Conservation (phyloP, 1,284 basidiomycete species). For the Cryptococcus sp. region DNA sequence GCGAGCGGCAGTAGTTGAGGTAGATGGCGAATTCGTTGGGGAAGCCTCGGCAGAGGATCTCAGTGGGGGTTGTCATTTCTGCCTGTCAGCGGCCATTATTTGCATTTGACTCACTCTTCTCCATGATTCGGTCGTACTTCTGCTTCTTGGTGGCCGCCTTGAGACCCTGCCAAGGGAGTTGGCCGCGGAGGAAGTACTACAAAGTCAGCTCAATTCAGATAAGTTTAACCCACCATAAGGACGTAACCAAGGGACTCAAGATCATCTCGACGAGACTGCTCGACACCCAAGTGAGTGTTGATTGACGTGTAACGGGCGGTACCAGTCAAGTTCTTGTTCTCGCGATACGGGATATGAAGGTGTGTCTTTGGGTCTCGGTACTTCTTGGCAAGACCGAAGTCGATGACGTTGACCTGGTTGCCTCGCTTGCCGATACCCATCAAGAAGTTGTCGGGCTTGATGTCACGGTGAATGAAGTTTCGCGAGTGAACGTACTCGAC, state of each 20-base stretch:
- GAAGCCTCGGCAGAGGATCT: slow-evolving; percentile 92
- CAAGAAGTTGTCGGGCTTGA: slow-evolving; percentile 99
- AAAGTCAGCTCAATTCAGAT: slow-evolving; percentile 8
- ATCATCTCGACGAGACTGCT: slow-evolving; percentile 94
- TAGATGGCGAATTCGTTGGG: slow-evolving; percentile 98
- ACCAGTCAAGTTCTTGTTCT: slow-evolving; percentile 99
- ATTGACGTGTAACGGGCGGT: slow-evolving; percentile 99
- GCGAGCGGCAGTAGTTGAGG: slow-evolving; percentile 93
- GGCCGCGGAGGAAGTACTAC: slow-evolving; percentile 91
- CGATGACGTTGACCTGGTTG: slow-evolving; percentile 99
- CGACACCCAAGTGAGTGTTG: slow-evolving; percentile 97
- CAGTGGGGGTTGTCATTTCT: slow-evolving; percentile 98
- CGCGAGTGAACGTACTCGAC: slow-evolving; percentile 99
- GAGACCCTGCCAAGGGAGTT: slow-evolving; percentile 95
- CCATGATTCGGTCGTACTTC: slow-evolving; percentile 99
- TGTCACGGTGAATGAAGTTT: slow-evolving; percentile 99
- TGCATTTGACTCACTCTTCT: slow-evolving; percentile 65
- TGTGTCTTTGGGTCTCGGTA: slow-evolving; percentile 99
- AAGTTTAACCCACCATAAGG: slow-evolving; percentile 62
- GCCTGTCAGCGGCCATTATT: slow-evolving; percentile 1
- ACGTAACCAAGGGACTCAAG: slow-evolving; percentile 95
- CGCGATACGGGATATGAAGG: slow-evolving; percentile 97
- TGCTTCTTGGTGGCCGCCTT: slow-evolving; percentile 99
- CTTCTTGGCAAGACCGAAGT: slow-evolving; percentile 99
- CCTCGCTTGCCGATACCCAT: slow-evolving; percentile 99